Evolutionary conservation across 139 green algal genomes (phyloP).

Genomic region (Gonium pectorale): DNA sequence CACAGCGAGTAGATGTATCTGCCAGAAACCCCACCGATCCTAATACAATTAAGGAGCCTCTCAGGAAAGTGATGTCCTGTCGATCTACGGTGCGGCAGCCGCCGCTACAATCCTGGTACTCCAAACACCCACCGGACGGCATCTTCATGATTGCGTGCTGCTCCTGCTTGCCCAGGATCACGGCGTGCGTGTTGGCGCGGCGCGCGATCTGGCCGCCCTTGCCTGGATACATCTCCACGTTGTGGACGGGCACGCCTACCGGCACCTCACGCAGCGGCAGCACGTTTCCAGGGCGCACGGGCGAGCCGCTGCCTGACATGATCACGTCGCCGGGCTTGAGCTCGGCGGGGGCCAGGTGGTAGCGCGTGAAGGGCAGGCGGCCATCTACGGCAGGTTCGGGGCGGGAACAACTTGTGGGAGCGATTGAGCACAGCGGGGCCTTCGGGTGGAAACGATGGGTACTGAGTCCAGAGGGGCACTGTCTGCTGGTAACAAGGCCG

Average conservation of each 20-base stretch:
- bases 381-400: constrained; percentile 34
- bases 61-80: too few relatives aligned
- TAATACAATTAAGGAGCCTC: too few relatives aligned
- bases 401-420: too few relatives aligned
- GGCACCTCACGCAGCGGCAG: constrained; percentile 79
- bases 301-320: constrained; percentile 61
- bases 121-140: constrained; percentile 83
- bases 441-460: too few relatives aligned
- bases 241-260: constrained; percentile 79
- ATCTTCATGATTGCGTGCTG: constrained; percentile 82
- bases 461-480: too few relatives aligned
- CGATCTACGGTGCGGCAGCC: too few relatives aligned
- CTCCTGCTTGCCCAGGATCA: constrained; percentile 71
- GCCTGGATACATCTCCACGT: constrained; percentile 89
- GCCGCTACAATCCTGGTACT: too few relatives aligned
- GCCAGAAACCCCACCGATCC: too few relatives aligned
- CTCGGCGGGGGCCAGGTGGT: constrained; percentile 84
- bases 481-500: too few relatives aligned
- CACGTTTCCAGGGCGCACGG: constrained; percentile 81
- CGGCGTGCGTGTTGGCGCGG: constrained; percentile 78
- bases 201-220: constrained; percentile 82
- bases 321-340: constrained; percentile 77
- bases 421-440: too few relatives aligned
- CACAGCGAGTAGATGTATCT: too few relatives aligned
- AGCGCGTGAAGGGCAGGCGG: constrained; percentile 59